phyloP scores from a whole-genome alignment of 2,329 filamentous ascomycete genomes.

The Scedosporium apiospermum region DNA sequence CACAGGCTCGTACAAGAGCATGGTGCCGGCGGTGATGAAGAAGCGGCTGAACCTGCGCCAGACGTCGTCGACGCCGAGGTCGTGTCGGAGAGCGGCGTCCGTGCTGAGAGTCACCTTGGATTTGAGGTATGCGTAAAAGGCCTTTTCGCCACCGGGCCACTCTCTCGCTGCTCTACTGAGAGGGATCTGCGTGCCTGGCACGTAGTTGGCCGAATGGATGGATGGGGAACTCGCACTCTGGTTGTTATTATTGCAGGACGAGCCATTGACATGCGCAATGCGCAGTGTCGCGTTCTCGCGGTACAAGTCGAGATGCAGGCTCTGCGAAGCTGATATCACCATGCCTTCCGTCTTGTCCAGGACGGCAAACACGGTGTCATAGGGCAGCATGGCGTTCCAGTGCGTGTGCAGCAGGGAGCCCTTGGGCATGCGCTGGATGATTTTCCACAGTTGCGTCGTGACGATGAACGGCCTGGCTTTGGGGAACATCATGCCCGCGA shows the following conservation, averaged over 20 bases:
- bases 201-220: constrained; percentile 61
- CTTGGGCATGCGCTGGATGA: constrained; percentile 81
- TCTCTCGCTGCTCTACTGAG: constrained; percentile 55
- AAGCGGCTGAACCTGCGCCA: constrained; percentile 74
- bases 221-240: constrained; percentile 19
- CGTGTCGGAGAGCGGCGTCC: constrained; percentile 66
- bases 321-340: neutral
- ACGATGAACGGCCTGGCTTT: constrained; percentile 82
- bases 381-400: constrained; percentile 82
- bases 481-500: constrained; percentile 94
- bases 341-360: neutral
- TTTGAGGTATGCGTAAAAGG: constrained; percentile 71
- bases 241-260: too few species aligned
- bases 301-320: neutral
- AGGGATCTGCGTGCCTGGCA: constrained; percentile 46
- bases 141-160: constrained; percentile 63
- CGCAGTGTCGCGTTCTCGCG: constrained; percentile 19
- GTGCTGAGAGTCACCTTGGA: constrained; percentile 61
- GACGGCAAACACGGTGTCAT: constrained; percentile 57
- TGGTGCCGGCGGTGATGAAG: constrained; percentile 62
- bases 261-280: constrained; percentile 54
- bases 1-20: constrained; percentile 86
- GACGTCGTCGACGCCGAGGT: constrained; percentile 73
- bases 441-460: constrained; percentile 73
- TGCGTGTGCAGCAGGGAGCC: constrained; percentile 80